Evolutionary conservation across 768 basidiomycete species (phyloP).

Genomic region (Trametes maxima): DNA sequence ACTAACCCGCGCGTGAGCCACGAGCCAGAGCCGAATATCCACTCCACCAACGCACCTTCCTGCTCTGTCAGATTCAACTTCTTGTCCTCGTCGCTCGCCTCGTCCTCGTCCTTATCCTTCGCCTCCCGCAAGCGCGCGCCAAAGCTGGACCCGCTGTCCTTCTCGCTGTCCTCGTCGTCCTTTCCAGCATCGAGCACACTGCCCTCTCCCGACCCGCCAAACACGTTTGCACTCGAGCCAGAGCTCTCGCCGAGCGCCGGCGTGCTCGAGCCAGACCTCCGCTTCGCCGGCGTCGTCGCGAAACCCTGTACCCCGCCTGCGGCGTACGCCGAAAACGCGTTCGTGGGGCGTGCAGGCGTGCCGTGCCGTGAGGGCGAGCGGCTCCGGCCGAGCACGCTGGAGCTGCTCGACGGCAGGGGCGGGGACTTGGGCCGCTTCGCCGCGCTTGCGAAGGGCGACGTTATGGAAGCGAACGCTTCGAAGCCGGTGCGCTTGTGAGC

Average conservation of each 20-base stretch:
- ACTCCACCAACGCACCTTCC: slow-evolving; percentile 50
- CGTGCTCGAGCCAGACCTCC: slow-evolving; percentile 35
- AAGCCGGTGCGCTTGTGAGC: slow-evolving; percentile 56
- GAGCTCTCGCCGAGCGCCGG: slow-evolving; percentile 26
- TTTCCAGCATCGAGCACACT: slow-evolving; percentile 15
- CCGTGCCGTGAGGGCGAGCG: slow-evolving; percentile 54
- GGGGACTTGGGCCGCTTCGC: slow-evolving; percentile 60
- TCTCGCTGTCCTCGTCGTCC: slow-evolving; percentile 32
- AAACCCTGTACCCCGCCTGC: slow-evolving; percentile 52
- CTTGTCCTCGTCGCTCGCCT: slow-evolving; percentile 50
- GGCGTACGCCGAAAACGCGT: slow-evolving; percentile 64
- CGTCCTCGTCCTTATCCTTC: slow-evolving; percentile 55
- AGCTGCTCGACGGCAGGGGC: slow-evolving; percentile 26
- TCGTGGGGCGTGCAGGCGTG: slow-evolving; percentile 38
- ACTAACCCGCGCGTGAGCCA: slow-evolving; percentile 44
- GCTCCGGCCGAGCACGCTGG: slow-evolving; percentile 38
- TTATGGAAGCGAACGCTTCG: slow-evolving; percentile 54
- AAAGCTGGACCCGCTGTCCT: slow-evolving; percentile 42
- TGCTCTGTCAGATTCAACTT: slow-evolving; percentile 64
- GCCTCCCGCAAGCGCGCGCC: slow-evolving; percentile 68
- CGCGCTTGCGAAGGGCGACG: slow-evolving; percentile 52
- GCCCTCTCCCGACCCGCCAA: slow-evolving; percentile 8
- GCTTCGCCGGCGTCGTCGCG: slow-evolving; percentile 51
- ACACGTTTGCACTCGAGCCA: slow-evolving; percentile 18
- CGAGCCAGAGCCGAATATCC: background rate